Conservation (phyloP, 805 yeast species). For the Scheffersomyces coipomensis region DNA sequence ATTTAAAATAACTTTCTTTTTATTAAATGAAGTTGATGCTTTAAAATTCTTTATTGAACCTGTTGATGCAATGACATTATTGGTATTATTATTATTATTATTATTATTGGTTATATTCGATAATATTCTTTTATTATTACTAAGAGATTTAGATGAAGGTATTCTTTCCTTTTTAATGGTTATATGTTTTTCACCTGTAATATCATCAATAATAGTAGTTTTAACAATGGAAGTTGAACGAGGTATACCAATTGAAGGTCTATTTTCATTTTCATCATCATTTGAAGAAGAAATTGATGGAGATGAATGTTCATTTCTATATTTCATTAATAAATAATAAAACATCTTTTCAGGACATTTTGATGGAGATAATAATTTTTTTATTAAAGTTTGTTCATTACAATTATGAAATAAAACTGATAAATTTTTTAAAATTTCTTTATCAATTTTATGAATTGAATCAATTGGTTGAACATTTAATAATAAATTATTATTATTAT, state of each 20-base stretch:
- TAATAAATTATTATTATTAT: constrained; percentile 8
- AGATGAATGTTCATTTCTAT: constrained; percentile 63
- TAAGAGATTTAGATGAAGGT: constrained; percentile 20
- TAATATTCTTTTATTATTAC: constrained; percentile 19
- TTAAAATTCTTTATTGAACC: constrained; percentile 21
- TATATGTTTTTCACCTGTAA: constrained; percentile 21
- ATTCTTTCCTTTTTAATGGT: constrained; percentile 14
- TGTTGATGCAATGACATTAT: constrained; percentile 12
- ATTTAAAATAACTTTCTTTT: constrained; percentile 27
- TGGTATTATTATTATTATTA: constrained; percentile 28
- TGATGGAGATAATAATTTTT: constrained; percentile 51
- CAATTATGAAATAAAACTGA: constrained; percentile 84
- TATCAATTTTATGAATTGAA: constrained; percentile 55
- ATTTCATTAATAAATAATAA: constrained; percentile 70
- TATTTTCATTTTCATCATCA: constrained; percentile 25
- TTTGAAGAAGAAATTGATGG: constrained; percentile 4
- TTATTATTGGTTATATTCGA: constrained; percentile 10
- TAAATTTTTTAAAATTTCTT: constrained; percentile 70
- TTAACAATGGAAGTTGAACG: constrained; percentile 39
- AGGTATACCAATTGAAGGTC: constrained; percentile 34
- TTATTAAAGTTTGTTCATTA: constrained; percentile 48
- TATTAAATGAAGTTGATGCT: constrained; percentile 39
- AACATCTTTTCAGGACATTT: constrained; percentile 79
- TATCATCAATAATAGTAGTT: constrained; percentile 34
- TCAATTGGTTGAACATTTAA: constrained; percentile 33